phyloP scores from a whole-genome alignment of 208 protist genomes.

The Novymonas esmeraldas region DNA sequence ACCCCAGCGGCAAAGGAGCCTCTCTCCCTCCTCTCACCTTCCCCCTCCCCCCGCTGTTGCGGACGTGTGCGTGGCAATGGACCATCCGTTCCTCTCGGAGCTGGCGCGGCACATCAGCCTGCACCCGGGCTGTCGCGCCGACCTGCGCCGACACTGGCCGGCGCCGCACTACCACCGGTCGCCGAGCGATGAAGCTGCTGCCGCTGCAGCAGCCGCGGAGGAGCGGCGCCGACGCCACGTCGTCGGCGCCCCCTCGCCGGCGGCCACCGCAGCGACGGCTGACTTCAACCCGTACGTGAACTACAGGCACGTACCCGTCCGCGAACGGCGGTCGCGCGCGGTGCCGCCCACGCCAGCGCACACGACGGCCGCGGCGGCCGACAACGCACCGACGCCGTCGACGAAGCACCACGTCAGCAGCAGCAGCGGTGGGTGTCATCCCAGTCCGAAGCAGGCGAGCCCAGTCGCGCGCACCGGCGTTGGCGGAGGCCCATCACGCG shows the following conservation, averaged over 20 bases:
- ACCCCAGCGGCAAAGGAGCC: no score
- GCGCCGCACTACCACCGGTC: constrained; percentile 44
- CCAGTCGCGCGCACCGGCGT: not conserved
- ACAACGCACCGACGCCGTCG: not conserved
- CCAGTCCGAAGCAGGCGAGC: not conserved
- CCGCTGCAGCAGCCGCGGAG: no score
- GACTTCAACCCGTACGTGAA: constrained; percentile 11
- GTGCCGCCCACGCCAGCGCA: no score
- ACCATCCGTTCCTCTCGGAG: constrained; percentile 22
- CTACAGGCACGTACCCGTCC: not conserved
- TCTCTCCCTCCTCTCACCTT: no score
- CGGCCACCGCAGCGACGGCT: not conserved
- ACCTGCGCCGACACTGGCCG: constrained; percentile 53
- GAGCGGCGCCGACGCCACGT: not conserved
- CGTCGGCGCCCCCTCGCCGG: not conserved
- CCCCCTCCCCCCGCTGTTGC: not conserved
- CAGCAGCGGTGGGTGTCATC: no score
- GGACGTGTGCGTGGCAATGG: no score
- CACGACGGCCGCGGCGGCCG: not conserved
- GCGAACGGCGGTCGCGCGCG: no score
- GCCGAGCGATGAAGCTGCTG: constrained; percentile 15
- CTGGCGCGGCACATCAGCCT: constrained; percentile 34
- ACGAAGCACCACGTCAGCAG: not conserved
- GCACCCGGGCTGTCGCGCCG: constrained; percentile 41
- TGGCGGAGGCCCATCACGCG: not conserved